Evolutionary conservation across 192 early-diverging fungal species (phyloP).

Genomic region (Coemansia sp.): DNA sequence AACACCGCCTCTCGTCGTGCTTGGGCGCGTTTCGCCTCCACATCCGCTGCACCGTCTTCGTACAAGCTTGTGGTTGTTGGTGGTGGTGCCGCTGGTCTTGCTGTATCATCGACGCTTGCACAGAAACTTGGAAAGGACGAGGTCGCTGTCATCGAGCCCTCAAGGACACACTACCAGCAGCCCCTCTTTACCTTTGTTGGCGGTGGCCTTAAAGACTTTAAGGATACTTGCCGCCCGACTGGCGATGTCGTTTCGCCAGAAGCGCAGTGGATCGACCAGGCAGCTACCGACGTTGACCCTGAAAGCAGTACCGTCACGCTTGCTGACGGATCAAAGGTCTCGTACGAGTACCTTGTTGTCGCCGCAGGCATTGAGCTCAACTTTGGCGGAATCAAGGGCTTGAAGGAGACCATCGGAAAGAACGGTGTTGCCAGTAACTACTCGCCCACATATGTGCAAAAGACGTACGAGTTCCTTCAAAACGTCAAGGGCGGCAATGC

Average conservation of each 20-base stretch:
- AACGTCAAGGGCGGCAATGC: constrained; percentile 60
- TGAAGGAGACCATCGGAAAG: constrained; percentile 72
- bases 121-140: constrained; percentile 62
- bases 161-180: constrained; percentile 77
- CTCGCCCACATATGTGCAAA: constrained; percentile 67
- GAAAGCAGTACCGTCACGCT: constrained; percentile 66
- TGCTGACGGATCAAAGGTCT: constrained; percentile 63
- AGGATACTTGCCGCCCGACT: constrained; percentile 67
- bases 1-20: constrained; percentile 13
- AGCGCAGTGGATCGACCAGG: constrained; percentile 74
- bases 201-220: constrained; percentile 76
- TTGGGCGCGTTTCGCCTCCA: constrained; percentile 37
- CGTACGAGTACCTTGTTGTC: constrained; percentile 68
- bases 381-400: constrained; percentile 76
- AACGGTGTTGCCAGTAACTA: constrained; percentile 86
- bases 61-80: constrained; percentile 57
- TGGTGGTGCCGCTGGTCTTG: constrained; percentile 54
- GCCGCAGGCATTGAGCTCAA: constrained; percentile 77
- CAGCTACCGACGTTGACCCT: constrained; percentile 69
- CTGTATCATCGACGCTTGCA: constrained; percentile 70
- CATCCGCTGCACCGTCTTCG: constrained; percentile 35
- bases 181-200: constrained; percentile 92
- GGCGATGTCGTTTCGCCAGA: constrained; percentile 68
- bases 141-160: constrained; percentile 77
- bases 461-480: constrained; percentile 72